A percentile compares a stretch with the other conserved stretches of the same genome.
Evolutionary conservation across 768 basidiomycete species (phyloP).

Genomic region (Suillus alpinus): DNA sequence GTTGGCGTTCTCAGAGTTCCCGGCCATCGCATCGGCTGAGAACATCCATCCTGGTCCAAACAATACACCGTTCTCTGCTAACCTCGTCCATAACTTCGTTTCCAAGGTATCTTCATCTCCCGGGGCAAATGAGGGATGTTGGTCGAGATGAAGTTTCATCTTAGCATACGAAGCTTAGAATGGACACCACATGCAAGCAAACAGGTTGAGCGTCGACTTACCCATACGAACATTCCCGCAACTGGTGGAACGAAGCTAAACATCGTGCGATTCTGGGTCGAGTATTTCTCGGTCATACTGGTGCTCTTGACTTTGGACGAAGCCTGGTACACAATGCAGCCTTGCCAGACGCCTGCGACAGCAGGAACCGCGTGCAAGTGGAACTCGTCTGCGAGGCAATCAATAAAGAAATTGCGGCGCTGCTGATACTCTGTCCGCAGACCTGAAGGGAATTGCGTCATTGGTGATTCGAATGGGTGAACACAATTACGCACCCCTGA

Average conservation of each 20-base stretch:
- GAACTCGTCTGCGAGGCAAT: slow-evolving; percentile 62
- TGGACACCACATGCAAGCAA: not conserved
- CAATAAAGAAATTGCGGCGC: slow-evolving; percentile 63
- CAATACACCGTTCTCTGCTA: slow-evolving; percentile 63
- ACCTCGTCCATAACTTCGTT: slow-evolving; percentile 54
- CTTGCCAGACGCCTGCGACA: slow-evolving; percentile 29
- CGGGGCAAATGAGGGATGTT: slow-evolving; percentile 44
- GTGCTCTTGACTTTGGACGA: slow-evolving; percentile 33
- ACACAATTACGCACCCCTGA: slow-evolving; percentile 46
- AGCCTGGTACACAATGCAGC: slow-evolving; percentile 44
- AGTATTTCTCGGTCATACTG: slow-evolving; percentile 40
- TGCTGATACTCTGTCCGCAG: slow-evolving; percentile 53
- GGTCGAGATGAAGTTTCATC: slow-evolving; percentile 62
- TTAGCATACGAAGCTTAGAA: slow-evolving; percentile 22
- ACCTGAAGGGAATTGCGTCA: slow-evolving; percentile 27
- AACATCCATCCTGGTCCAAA: slow-evolving; percentile 52
- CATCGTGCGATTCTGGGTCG: slow-evolving; percentile 30
- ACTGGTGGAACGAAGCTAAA: slow-evolving; percentile 74
- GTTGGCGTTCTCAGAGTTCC: slow-evolving; percentile 20
- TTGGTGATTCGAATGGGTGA: not conserved
- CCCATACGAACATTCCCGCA: slow-evolving; percentile 85
- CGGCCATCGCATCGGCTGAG: slow-evolving; percentile 22
- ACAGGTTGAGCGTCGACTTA: slow-evolving; percentile 24
- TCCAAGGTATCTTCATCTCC: slow-evolving; percentile 45
- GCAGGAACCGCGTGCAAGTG: slow-evolving; percentile 42